A percentile compares a stretch with the other conserved stretches of the same genome.
Conservation (phyloP, 495 filamentous ascomycete species). For the Ramalina peruviana region DNA sequence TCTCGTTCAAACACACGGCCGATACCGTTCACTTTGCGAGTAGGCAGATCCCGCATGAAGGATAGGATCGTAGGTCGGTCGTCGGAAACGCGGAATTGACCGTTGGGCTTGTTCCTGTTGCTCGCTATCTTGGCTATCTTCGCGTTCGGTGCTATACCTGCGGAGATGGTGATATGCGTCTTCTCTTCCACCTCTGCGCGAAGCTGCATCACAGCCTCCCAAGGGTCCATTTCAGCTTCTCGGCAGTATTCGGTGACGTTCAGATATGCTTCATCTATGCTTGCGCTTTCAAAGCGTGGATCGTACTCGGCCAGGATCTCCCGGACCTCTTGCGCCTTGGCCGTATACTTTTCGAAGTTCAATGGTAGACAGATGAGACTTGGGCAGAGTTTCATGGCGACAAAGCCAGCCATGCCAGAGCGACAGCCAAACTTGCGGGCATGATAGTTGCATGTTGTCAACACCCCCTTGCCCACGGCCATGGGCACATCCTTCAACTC, state of each 20-base stretch:
- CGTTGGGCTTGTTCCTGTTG: constrained; percentile 93
- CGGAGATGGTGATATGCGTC: constrained; percentile 79
- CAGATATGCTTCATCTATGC: constrained; percentile 90
- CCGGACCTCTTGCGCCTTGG: constrained; percentile 81
- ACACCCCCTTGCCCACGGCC: constrained; percentile 81
- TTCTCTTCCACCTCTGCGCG: constrained; percentile 61
- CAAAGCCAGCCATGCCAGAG: constrained; percentile 90
- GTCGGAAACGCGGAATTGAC: constrained; percentile 64
- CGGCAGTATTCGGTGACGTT: constrained; percentile 84
- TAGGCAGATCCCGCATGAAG: constrained; percentile 73
- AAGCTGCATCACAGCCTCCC: constrained; percentile 61
- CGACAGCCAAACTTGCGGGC: constrained; percentile 82
- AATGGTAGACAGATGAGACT: constrained; percentile 67
- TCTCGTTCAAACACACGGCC: constrained; percentile 91
- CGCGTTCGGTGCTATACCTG: constrained; percentile 85
- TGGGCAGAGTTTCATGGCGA: constrained; percentile 88
- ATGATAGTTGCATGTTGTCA: constrained; percentile 91
- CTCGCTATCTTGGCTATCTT: constrained; percentile 90
- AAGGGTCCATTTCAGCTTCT: constrained; percentile 51
- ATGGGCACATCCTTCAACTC: constrained; percentile 84
- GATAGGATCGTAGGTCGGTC: constrained; percentile 60
- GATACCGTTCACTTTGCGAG: constrained; percentile 84
- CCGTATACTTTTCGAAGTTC: constrained; percentile 82
- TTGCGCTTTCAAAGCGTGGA: constrained; percentile 78
- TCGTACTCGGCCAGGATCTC: constrained; percentile 77